These are phyloP conservation scores for Phytophthora pistaciae DNA, from an alignment of 352 stramenopile genomes.

Conservation along the genomic window DNA sequence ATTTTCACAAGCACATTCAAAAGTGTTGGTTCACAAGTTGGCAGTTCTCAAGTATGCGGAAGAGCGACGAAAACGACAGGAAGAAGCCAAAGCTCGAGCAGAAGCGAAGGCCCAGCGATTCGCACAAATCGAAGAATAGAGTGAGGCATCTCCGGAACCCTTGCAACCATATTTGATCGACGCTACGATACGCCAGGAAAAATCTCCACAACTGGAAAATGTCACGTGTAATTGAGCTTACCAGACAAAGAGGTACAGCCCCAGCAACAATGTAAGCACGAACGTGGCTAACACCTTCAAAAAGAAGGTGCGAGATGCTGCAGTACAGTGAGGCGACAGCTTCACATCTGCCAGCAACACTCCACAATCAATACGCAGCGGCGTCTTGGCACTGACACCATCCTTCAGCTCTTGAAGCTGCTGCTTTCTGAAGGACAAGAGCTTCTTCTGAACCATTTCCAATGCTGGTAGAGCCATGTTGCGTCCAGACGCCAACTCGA, in stretches of 20 bases:
- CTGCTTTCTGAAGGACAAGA: slow-evolving; percentile 36
- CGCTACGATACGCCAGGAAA: not conserved
- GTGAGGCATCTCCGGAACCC: not conserved
- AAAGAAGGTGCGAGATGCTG: slow-evolving; percentile 69
- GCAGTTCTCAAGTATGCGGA: slow-evolving; percentile 36
- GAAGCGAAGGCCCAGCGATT: slow-evolving; percentile 24
- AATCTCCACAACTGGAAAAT: not conserved
- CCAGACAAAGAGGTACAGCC: slow-evolving; percentile 55
- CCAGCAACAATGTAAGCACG: slow-evolving; percentile 63
- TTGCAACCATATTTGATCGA: not conserved
- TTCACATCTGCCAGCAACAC: slow-evolving; percentile 62
- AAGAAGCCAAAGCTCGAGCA: slow-evolving; percentile 26
- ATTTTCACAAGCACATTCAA: slow-evolving; percentile 41
- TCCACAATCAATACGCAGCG: slow-evolving; percentile 47
- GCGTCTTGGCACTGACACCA: slow-evolving; percentile 14
- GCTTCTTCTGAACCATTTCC: slow-evolving; percentile 53
- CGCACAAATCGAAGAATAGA: slow-evolving; percentile 1
- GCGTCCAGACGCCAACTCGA: slow-evolving; percentile 66
- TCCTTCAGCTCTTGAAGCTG: slow-evolving; percentile 33
- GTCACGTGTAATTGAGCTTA: slow-evolving; percentile 18
- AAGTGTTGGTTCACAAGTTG: slow-evolving; percentile 27
- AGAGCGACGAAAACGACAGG: slow-evolving; percentile 41
- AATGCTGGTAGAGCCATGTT: slow-evolving; percentile 57
- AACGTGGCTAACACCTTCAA: slow-evolving; percentile 76
- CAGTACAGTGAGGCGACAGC: slow-evolving; percentile 50